These are phyloP conservation scores for Hsuehochloa calcarea DNA, from an alignment of 176 grass and related monocot species.

Conservation along the genomic window DNA sequence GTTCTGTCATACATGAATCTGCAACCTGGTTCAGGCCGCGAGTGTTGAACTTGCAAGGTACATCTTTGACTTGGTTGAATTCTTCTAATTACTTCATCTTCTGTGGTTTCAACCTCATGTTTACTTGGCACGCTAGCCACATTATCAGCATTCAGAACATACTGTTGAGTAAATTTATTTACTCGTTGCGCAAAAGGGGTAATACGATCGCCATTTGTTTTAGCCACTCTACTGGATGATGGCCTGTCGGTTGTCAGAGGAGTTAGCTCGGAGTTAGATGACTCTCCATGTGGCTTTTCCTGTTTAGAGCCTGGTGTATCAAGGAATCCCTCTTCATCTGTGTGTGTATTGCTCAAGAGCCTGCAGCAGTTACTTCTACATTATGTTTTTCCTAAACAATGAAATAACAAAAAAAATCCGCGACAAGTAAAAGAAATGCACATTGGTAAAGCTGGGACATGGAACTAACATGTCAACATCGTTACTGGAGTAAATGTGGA, in stretches of 20 bases:
- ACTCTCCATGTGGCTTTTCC: conserved; percentile 48
- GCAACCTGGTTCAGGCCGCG: conserved; percentile 67
- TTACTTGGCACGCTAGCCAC: conserved; percentile 34
- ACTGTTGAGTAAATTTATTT: conserved; percentile 72
- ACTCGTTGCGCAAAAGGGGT: conserved; percentile 83
- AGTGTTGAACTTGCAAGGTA: conserved; percentile 66
- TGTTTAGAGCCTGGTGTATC: conserved; percentile 55
- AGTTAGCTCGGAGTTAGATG: conserved; percentile 48
- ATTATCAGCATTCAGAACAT: conserved; percentile 57
- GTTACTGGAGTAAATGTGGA: conserved; percentile 89
- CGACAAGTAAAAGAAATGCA: conserved; percentile 13
- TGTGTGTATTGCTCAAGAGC: conserved; percentile 58
- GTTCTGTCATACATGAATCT: conserved; percentile 96
- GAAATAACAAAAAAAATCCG: conserved; percentile 1
- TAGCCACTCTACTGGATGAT: conserved; percentile 56
- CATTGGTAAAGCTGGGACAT: conserved; percentile 26
- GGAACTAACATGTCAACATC: conserved; percentile 84
- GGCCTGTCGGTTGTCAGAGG: conserved; percentile 46
- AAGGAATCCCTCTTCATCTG: conserved; percentile 39
- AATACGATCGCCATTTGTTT: conserved; percentile 54
- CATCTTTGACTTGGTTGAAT: conserved; percentile 66
- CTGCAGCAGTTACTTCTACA: conserved; percentile 53
- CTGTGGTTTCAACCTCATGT: conserved; percentile 41
- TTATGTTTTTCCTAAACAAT: conserved; percentile 35
- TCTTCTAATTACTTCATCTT: conserved; percentile 83